Percentiles rank a stretch among this genome's conserved stretches.
Conservation (phyloP, 768 basidiomycete species). For the Tylopilus cervinicoccineus region DNA sequence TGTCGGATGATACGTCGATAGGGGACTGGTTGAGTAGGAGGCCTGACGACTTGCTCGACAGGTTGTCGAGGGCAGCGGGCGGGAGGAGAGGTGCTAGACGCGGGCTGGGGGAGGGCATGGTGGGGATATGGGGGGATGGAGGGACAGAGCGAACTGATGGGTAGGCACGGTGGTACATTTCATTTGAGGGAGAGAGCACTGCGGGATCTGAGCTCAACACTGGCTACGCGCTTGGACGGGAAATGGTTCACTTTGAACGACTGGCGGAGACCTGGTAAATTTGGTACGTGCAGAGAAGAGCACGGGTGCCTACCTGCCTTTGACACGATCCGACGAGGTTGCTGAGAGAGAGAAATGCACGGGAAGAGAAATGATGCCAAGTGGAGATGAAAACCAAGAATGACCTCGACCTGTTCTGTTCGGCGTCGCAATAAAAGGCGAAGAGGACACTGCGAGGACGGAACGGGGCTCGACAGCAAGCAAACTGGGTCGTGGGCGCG, state of each 20-base stretch:
- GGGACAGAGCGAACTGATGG: slow-evolving; percentile 56
- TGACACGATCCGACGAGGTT: slow-evolving; percentile 10
- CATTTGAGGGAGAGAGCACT: slow-evolving; percentile 36
- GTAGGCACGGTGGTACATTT: slow-evolving; percentile 61
- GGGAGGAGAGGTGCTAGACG: slow-evolving; percentile 51
- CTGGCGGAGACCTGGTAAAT: background rate
- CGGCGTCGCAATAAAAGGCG: slow-evolving; percentile 1
- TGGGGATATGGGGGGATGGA: slow-evolving; percentile 30
- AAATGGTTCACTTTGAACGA: slow-evolving; percentile 21
- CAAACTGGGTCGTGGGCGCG: slow-evolving; percentile 3
- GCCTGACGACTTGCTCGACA: slow-evolving; percentile 38
- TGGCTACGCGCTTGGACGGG: background rate
- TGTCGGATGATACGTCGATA: slow-evolving; percentile 31
- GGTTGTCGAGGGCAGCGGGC: slow-evolving; percentile 39
- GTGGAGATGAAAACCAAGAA: background rate
- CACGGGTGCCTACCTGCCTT: slow-evolving; percentile 2
- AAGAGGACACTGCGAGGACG: background rate
- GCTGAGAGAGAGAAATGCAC: slow-evolving; percentile 2
- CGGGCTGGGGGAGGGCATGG: slow-evolving; percentile 29
- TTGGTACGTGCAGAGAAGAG: background rate
- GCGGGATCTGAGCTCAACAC: slow-evolving; percentile 14
- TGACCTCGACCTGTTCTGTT: background rate
- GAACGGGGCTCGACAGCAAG: background rate
- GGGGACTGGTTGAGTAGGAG: slow-evolving; percentile 34
- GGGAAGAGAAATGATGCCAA: background rate